Conservation (phyloP, 768 basidiomycete genomes). For the Naganishia antarctica region DNA sequence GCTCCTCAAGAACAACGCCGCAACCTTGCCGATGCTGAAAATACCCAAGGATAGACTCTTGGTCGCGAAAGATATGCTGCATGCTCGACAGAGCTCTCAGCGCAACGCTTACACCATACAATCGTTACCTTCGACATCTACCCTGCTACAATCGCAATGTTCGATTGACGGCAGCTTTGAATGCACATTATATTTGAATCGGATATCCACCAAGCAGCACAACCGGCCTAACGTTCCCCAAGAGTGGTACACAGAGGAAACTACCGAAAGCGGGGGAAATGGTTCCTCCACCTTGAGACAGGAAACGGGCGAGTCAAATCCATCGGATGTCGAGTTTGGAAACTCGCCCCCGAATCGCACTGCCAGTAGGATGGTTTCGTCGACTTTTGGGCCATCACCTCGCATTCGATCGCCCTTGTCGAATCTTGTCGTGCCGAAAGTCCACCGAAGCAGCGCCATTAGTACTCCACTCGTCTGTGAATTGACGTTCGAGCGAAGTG, state of each 20-base stretch:
- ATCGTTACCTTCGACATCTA: conserved; percentile 32
- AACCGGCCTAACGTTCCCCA: neutral
- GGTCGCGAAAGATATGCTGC: conserved; percentile 33
- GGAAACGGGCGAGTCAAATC: neutral
- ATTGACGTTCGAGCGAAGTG: conserved; percentile 9
- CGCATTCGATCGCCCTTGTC: conserved; percentile 5
- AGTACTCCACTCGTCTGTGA: neutral
- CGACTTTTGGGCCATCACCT: neutral
- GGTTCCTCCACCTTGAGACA: no score
- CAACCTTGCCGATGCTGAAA: conserved; percentile 61
- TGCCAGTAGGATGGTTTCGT: neutral
- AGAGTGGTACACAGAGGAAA: conserved; percentile 3
- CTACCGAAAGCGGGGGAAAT: neutral
- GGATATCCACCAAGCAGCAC: neutral
- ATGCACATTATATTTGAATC: neutral
- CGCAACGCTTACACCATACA: conserved; percentile 30
- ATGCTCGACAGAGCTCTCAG: conserved; percentile 37
- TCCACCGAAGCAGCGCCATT: neutral
- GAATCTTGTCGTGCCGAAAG: neutral
- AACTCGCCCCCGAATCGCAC: neutral
- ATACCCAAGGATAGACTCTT: conserved; percentile 60
- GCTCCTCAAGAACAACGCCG: conserved; percentile 60
- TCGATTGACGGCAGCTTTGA: conserved; percentile 8
- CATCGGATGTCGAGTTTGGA: neutral
- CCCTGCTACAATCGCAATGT: conserved; percentile 5